Conservation (phyloP, 2,329 filamentous ascomycete genomes). For the Ophiostoma piceae region DNA sequence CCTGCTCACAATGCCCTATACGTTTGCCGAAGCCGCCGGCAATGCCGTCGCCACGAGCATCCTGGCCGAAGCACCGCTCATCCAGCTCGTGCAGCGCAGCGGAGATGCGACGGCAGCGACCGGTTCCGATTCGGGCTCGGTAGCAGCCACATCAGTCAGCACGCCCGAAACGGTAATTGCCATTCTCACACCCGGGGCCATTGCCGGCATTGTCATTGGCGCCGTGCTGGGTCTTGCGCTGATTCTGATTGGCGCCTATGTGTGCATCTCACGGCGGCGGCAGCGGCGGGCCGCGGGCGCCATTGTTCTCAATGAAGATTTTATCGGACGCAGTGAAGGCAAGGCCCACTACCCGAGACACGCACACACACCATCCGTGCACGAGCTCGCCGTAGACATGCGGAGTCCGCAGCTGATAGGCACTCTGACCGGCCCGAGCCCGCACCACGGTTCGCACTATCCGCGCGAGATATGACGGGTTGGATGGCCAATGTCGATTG, state of each 20-base stretch:
- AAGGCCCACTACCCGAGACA: neutral
- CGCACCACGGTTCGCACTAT: neutral
- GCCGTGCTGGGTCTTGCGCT: neutral
- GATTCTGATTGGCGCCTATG: neutral
- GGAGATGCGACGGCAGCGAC: neutral
- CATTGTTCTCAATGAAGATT: neutral
- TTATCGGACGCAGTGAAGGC: neutral
- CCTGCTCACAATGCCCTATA: neutral
- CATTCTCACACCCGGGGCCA: neutral
- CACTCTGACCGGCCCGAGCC: neutral
- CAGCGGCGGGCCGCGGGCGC: neutral
- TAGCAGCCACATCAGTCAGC: neutral
- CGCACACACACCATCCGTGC: neutral
- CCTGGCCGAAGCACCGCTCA: neutral
- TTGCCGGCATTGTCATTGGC: neutral
- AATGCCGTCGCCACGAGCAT: neutral
- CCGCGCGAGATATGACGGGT: neutral
- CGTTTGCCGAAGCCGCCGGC: neutral
- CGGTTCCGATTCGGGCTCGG: neutral
- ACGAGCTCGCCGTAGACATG: neutral
- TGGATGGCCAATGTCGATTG: neutral
- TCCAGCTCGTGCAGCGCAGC: neutral
- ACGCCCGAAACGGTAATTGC: neutral
- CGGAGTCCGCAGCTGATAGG: neutral
- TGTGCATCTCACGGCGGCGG: neutral